Base-by-base conservation (phyloP, 2,329 filamentous ascomycete species). In the Ceratocystis ficicola region DNA sequence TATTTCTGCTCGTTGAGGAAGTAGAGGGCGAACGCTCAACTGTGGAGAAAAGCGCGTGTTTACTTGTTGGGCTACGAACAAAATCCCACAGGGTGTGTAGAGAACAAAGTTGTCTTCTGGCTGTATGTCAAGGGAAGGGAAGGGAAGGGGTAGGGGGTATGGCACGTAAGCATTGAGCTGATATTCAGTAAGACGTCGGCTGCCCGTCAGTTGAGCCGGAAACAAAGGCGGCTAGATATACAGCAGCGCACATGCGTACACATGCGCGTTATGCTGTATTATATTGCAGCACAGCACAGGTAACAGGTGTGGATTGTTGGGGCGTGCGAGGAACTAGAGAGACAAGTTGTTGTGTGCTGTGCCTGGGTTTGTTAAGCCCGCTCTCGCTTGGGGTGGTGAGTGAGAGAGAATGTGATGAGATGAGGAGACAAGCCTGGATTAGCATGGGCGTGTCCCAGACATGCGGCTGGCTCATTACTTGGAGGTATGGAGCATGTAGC, bases 371-470 rank as follows among this genome's bases (percentile, higher is more conserved):
- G 5, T 15, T 28, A 52, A 52, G 17, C 25, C 48, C 48, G 48
- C 48, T 52, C 25, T 25, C 22, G 48, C 48, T 52, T 52, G 48
- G 20, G 48, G 48, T 52, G 48, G 48, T 28, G 22, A 25, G 48
- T 52, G 48, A 41, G 36, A 12, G 48, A 41, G 36, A 12, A 41
- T 41, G 36, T 41, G 36, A 41, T 41, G 36, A 52, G 48, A 52
- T 52, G 48, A 25, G 48, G 25, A 25, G 48, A 28, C 20, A 52
- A 15, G 48, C 22, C 20, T 25, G 20, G 48, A 22, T 52, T 28
- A 52, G 48, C 48, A 52, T 52, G 48, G 48, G 48, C 48, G 48
- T 52, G 48, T 52, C 20, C 48, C 20, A 52, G 48, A 52, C 48
- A 52, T 25, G 22, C 22, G 48, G 48, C 15, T 52, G 28, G 48